phyloP scores from a whole-genome alignment of 495 filamentous ascomycete species.

The Hyaloscypha variabilis region DNA sequence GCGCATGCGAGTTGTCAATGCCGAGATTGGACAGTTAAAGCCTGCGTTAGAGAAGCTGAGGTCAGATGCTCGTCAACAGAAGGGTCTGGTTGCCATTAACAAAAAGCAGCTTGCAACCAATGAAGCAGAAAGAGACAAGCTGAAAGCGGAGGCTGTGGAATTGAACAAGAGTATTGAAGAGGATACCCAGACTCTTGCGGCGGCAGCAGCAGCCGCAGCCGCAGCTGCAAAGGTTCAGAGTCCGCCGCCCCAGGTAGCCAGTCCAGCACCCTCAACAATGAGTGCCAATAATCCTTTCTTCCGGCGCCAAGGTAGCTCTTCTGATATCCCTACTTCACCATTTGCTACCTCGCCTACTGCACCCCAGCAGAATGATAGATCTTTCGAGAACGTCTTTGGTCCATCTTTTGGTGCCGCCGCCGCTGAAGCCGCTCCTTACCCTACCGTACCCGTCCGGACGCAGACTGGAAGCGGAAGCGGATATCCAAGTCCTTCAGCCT shows the following conservation, averaged over 20 bases:
- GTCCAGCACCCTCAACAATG: constrained; percentile 72
- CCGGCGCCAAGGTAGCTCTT: constrained; percentile 66
- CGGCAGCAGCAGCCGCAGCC: constrained; percentile 36
- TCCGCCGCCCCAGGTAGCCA: constrained; percentile 55
- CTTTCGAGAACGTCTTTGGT: constrained; percentile 91
- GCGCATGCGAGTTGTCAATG: constrained; percentile 78
- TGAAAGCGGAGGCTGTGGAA: constrained; percentile 75
- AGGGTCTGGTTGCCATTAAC: constrained; percentile 93
- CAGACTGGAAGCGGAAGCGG: constrained; percentile 24
- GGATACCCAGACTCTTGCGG: constrained; percentile 40
- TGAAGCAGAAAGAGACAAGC: constrained; percentile 83
- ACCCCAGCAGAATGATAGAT: constrained; percentile 60
- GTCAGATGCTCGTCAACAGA: constrained; percentile 88
- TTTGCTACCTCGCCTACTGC: constrained; percentile 45
- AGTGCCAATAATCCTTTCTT: constrained; percentile 93
- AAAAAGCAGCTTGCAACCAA: constrained; percentile 93
- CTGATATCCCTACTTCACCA: constrained; percentile 63
- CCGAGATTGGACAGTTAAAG: constrained; percentile 78
- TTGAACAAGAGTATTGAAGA: constrained; percentile 66
- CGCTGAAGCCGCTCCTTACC: constrained; percentile 36
- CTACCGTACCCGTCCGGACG: constrained; percentile 14
- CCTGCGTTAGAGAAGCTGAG: constrained; percentile 89
- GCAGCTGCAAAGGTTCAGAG: constrained; percentile 36
- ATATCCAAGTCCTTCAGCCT: constrained; percentile 23
- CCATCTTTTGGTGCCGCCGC: constrained; percentile 57